A percentile compares a stretch with the other conserved stretches of the same genome.
phyloP scores from a whole-genome alignment of 345 rosid genomes.

The Raphanus raphanistrum region DNA sequence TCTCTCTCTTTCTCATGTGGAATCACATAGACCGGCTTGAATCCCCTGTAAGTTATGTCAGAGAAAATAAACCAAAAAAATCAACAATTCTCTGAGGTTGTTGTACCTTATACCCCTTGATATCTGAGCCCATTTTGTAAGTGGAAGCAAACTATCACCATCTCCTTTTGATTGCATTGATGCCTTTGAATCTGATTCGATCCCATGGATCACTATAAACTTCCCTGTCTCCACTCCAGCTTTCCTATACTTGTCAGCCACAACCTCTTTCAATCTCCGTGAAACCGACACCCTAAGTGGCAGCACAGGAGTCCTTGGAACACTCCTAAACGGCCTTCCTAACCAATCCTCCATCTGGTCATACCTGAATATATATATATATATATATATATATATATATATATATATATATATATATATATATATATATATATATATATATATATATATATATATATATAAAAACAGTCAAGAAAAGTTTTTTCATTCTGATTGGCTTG shows the following conservation, averaged over 20 bases:
- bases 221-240: constrained; percentile 81
- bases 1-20: constrained; percentile 94
- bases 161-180: constrained; percentile 92
- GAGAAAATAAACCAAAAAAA: neutral
- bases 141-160: constrained; percentile 72
- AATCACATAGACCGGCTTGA: constrained; percentile 75
- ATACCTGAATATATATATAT: constrained; percentile 51
- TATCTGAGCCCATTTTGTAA: constrained; percentile 69
- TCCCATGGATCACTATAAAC: constrained; percentile 85
- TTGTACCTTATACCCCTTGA: constrained; percentile 56
- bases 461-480: neutral
- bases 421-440: too few species aligned
- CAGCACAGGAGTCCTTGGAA: constrained; percentile 65
- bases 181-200: constrained; percentile 93
- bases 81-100: neutral
- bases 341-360: constrained; percentile 81
- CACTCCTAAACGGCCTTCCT: constrained; percentile 75
- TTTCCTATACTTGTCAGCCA: constrained; percentile 62
- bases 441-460: too few species aligned
- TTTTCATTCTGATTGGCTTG: neutral
- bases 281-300: constrained; percentile 80
- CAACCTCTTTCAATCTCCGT: constrained; percentile 72
- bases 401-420: too few species aligned
- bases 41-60: constrained; percentile 41
- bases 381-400: too few species aligned